Percentiles rank a stretch among this genome's conserved stretches.
These are phyloP conservation scores for Rutstroemia sp. DNA, from an alignment of 2,329 filamentous ascomycete genomes.

Conservation along the genomic window DNA sequence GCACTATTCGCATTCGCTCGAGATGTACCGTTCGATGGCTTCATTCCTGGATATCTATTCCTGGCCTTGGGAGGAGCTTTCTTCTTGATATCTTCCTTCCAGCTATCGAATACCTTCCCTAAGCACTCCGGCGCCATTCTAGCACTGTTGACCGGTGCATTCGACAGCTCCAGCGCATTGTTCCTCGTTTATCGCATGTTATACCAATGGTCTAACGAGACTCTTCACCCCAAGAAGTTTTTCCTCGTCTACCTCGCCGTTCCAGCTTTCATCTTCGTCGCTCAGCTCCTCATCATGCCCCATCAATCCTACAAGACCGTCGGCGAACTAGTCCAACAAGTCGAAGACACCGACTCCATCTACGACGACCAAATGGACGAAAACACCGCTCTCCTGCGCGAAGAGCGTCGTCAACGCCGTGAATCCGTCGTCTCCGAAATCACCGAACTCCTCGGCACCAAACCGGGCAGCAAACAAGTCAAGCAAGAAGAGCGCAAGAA, in stretches of 20 bases:
- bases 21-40: conserved; percentile 63
- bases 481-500: conserved; percentile 63
- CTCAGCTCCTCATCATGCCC: conserved; percentile 68
- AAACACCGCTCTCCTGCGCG: conserved; percentile 29
- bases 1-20: conserved; percentile 63
- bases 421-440: conserved; percentile 51
- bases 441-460: conserved; percentile 63
- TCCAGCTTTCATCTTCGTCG: conserved; percentile 55
- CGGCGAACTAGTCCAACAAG: conserved; percentile 71
- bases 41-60: conserved; percentile 66
- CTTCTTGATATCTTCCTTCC: conserved; percentile 76
- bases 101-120: conserved; percentile 78
- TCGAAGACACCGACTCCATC: conserved; percentile 42
- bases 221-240: conserved; percentile 58
- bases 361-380: conserved; percentile 52
- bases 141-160: conserved; percentile 71
- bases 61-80: conserved; percentile 74
- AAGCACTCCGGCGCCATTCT: conserved; percentile 70
- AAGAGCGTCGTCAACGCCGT: conserved; percentile 41
- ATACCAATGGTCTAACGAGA: conserved; percentile 50
- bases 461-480: conserved; percentile 54
- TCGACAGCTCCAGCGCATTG: conserved; percentile 73
- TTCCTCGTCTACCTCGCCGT: conserved; percentile 68
- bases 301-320: conserved; percentile 74
- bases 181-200: conserved; percentile 68